Evolutionary conservation across 2,329 filamentous ascomycete genomes (phyloP).

Genomic region (Fusarium kyushuense): DNA sequence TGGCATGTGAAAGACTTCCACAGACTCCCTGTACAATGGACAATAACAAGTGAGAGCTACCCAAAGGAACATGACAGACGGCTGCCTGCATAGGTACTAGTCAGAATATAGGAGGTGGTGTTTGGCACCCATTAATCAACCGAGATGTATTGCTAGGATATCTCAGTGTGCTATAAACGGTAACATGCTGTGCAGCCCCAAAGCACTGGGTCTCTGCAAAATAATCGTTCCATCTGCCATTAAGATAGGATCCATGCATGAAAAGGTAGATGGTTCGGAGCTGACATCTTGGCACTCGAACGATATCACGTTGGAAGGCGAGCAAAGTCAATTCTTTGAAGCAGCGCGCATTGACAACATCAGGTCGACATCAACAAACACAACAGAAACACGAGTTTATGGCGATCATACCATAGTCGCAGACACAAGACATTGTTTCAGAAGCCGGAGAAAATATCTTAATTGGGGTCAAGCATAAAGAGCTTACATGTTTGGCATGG

Average conservation of each 20-base stretch:
- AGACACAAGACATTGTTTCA: conserved; percentile 39
- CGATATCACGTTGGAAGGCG: background rate
- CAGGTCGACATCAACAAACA: conserved; percentile 7
- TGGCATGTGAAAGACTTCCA: conserved; percentile 22
- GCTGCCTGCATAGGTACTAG: conserved; percentile 20
- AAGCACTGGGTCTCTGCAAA: background rate
- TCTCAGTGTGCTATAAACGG: background rate
- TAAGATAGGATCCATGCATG: conserved; percentile 1
- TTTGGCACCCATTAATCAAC: conserved; percentile 10
- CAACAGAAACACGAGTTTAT: background rate
- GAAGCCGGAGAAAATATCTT: conserved; percentile 20
- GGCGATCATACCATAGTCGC: conserved; percentile 5
- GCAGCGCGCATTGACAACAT: conserved; percentile 1
- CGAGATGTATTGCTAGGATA: background rate
- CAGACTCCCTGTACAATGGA: background rate
- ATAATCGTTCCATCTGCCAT: conserved; percentile 1
- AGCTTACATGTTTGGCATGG: conserved; percentile 28
- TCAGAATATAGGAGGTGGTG: conserved; percentile 10
- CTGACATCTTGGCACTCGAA: conserved; percentile 5
- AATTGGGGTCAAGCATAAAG: conserved; percentile 29
- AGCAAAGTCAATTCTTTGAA: background rate
- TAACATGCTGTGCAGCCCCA: conserved; percentile 7
- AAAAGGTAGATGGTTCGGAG: conserved; percentile 1
- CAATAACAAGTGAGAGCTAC: background rate
- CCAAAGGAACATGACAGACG: conserved; percentile 1